Evolutionary conservation across 2,329 filamentous ascomycete species (phyloP).

Genomic region (Trichoderma sp.): DNA sequence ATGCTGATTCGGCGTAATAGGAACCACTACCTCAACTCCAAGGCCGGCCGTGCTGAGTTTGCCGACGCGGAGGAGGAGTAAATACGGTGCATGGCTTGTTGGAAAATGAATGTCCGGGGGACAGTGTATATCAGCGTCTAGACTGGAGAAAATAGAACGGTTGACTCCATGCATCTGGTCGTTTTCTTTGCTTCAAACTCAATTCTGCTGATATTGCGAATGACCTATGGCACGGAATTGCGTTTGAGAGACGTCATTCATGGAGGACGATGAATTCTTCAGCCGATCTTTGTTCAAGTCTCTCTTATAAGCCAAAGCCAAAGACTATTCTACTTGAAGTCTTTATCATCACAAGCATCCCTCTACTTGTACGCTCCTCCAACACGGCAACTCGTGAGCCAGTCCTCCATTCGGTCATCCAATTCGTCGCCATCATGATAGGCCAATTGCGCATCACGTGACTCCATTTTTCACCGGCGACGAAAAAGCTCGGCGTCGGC

Average conservation of each 20-base stretch:
- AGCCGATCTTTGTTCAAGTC: too few species aligned
- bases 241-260: too few species aligned
- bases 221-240: too few species aligned
- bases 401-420: slow-evolving; percentile 13
- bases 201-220: too few species aligned
- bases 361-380: neutral
- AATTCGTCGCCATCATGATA: slow-evolving; percentile 13
- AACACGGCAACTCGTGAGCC: neutral
- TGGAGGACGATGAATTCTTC: too few species aligned
- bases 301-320: too few species aligned
- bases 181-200: too few species aligned
- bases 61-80: slow-evolving; percentile 49
- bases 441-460: slow-evolving; percentile 13
- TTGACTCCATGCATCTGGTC: slow-evolving; percentile 30
- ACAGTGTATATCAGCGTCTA: slow-evolving; percentile 49
- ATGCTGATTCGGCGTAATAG: slow-evolving; percentile 45
- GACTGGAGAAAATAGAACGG: slow-evolving; percentile 42
- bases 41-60: slow-evolving; percentile 66
- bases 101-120: slow-evolving; percentile 39
- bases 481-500: slow-evolving; percentile 37
- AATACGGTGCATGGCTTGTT: slow-evolving; percentile 35
- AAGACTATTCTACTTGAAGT: too few species aligned
- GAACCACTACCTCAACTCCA: slow-evolving; percentile 81
- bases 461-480: neutral
- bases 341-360: too few species aligned